Percentiles rank a stretch among this genome's conserved stretches.
These are phyloP conservation scores for Aspergillus pseudoviridinutans DNA, from an alignment of 2,329 filamentous ascomycete genomes.

Conservation along the genomic window DNA sequence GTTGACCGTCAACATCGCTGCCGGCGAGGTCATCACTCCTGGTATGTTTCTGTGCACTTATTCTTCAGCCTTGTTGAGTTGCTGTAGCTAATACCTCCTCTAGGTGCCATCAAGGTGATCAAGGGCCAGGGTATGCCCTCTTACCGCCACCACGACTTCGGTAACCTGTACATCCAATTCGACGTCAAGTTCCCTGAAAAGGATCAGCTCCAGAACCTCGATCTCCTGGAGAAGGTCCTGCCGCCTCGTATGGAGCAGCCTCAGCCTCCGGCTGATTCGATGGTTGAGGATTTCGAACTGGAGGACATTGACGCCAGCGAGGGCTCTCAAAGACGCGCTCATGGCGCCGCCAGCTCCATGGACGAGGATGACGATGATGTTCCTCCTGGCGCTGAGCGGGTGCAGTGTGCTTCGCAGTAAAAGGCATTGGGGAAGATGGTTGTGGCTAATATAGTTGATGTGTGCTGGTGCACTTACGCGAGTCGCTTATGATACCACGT, in stretches of 20 bases:
- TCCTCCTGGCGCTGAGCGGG: constrained; percentile 46
- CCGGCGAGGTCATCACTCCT: constrained; percentile 90
- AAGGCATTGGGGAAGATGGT: constrained; percentile 7
- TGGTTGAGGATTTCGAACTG: constrained; percentile 85
- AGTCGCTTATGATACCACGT: constrained; percentile 37
- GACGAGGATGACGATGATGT: constrained; percentile 67
- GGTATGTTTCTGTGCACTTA: constrained; percentile 54
- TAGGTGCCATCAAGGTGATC: constrained; percentile 91
- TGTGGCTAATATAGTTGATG: constrained; percentile 17
- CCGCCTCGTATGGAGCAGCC: constrained; percentile 64
- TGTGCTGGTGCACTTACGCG: constrained; percentile 26
- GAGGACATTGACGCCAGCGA: constrained; percentile 76
- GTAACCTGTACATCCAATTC: constrained; percentile 97
- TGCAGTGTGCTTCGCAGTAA: constrained; percentile 52
- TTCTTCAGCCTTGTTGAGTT: not conserved
- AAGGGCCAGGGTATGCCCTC: constrained; percentile 98
- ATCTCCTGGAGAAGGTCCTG: constrained; percentile 78
- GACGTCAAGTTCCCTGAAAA: constrained; percentile 93
- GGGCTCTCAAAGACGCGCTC: constrained; percentile 60
- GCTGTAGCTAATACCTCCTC: constrained; percentile 8
- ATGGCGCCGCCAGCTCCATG: constrained; percentile 59
- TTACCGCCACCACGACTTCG: constrained; percentile 86
- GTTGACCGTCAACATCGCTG: constrained; percentile 87
- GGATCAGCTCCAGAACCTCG: constrained; percentile 65
- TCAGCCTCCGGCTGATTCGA: constrained; percentile 72